Conservation (phyloP, 176 grass and related monocot species). For the Carex littledalei region DNA sequence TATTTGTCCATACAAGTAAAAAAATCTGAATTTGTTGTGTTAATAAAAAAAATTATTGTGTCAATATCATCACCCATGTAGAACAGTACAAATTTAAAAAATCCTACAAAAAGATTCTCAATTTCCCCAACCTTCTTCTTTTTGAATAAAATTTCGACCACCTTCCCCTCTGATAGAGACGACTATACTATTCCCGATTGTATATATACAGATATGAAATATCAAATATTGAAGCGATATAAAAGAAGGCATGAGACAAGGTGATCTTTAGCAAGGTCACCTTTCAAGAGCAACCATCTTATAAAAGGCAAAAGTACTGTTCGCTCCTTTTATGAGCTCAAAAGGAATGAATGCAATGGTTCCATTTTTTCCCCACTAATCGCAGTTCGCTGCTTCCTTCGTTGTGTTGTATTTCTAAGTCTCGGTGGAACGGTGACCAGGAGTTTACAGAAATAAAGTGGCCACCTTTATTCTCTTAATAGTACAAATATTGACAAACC, state of each 20-base stretch:
- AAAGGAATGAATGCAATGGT: neutral
- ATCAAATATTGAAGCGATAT: neutral
- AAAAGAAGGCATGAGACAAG: neutral
- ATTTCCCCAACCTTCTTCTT: neutral
- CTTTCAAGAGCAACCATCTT: neutral
- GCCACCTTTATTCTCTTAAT: too few species aligned
- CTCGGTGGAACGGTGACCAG: neutral
- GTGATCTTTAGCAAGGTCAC: neutral
- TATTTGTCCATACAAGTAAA: too few species aligned
- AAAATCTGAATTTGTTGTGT: too few species aligned
- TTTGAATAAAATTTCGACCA: neutral
- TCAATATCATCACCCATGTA: neutral
- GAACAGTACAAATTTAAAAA: neutral
- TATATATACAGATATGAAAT: neutral
- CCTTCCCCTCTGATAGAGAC: neutral
- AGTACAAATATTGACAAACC: too few species aligned
- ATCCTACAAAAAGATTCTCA: neutral
- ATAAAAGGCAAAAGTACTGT: neutral
- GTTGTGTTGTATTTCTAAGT: neutral
- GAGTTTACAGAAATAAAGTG: neutral
- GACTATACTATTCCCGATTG: neutral
- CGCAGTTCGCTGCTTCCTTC: neutral
- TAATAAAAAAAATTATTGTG: too few species aligned
- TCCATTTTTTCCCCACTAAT: neutral
- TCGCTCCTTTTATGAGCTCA: neutral